Conservation (phyloP, 2,329 filamentous ascomycete species). For the Gliomastix tumulicola region DNA sequence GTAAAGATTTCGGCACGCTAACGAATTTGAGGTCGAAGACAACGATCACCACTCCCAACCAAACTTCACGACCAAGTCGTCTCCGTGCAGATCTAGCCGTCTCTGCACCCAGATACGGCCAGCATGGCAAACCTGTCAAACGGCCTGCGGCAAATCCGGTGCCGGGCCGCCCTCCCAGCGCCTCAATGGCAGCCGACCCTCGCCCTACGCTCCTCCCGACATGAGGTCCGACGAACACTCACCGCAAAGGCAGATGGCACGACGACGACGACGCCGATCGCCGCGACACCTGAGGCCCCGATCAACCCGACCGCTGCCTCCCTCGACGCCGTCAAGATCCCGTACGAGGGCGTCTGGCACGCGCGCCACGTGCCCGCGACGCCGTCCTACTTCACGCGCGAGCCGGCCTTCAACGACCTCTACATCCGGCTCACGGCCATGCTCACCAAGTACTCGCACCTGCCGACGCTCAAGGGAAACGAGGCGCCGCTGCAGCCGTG, state of each 20-base stretch:
- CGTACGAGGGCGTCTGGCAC: constrained; percentile 29
- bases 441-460: constrained; percentile 60
- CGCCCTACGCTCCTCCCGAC: constrained; percentile 7
- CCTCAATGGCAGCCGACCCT: constrained; percentile 4
- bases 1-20: too few species aligned
- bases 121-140: constrained; percentile 26
- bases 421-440: constrained; percentile 68
- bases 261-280: too few species aligned
- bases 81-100: too few species aligned
- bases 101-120: constrained; percentile 6
- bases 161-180: constrained; percentile 13
- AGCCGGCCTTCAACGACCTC: constrained; percentile 79
- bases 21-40: too few species aligned
- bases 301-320: background rate
- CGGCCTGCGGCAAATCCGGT: constrained; percentile 26
- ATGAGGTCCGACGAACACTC: too few species aligned
- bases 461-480: constrained; percentile 60
- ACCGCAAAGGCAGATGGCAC: too few species aligned
- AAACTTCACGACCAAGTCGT: constrained; percentile 5
- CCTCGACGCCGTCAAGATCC: constrained; percentile 8
- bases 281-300: too few species aligned
- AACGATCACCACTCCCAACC: constrained; percentile 4
- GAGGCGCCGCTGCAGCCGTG: constrained; percentile 72
- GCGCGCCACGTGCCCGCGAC: constrained; percentile 77
- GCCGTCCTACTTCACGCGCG: constrained; percentile 90